Evolutionary conservation across 192 early-diverging fungal species (phyloP).

Genomic region (Entomortierella lignicola): DNA sequence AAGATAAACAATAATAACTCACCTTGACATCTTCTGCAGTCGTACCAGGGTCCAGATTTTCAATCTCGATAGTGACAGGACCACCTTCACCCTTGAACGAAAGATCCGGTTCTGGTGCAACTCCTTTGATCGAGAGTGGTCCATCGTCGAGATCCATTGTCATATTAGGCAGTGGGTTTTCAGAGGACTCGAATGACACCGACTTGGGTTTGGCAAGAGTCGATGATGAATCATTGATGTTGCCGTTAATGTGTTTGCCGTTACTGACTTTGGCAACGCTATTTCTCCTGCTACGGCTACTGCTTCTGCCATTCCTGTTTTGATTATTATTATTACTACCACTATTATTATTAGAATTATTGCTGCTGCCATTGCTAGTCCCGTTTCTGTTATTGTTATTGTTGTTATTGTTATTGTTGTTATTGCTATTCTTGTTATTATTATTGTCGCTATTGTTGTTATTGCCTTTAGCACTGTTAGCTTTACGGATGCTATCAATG

Average conservation of each 20-base stretch:
- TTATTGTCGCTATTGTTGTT: not conserved
- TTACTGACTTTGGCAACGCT: too few relatives aligned
- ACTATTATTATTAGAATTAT: too few relatives aligned
- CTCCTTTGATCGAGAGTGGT: constrained; percentile 21
- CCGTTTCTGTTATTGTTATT: not conserved
- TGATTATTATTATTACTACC: not conserved
- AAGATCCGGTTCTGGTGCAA: not conserved
- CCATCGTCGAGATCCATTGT: constrained; percentile 12
- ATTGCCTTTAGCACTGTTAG: not conserved
- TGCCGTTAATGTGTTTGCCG: not conserved
- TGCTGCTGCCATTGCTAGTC: too few relatives aligned
- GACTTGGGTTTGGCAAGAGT: not conserved
- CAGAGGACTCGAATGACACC: not conserved
- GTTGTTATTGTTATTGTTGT: not conserved
- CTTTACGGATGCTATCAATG: not conserved
- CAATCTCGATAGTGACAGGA: constrained; percentile 42
- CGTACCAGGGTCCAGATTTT: constrained; percentile 48
- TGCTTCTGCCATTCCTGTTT: not conserved
- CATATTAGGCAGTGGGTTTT: not conserved
- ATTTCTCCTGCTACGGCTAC: not conserved
- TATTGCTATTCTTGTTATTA: not conserved
- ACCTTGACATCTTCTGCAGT: constrained; percentile 53
- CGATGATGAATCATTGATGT: not conserved
- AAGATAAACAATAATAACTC: not conserved
- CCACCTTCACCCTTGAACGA: not conserved